Evolutionary conservation across 306 rosid genomes (phyloP).

Genomic region (Luffa aegyptiaca): DNA sequence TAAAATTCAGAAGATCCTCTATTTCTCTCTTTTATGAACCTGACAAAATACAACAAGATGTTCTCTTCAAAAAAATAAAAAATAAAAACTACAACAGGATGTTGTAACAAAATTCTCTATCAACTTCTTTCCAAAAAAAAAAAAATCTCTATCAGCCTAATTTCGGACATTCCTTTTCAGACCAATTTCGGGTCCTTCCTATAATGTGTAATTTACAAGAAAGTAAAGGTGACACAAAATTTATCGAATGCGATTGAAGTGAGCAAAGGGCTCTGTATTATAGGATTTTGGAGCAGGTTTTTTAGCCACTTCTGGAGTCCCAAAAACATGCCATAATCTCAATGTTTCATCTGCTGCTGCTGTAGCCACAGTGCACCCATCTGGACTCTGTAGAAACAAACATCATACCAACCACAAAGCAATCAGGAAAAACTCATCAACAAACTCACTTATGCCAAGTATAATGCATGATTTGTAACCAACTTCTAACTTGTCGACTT

Average conservation of each 20-base stretch:
- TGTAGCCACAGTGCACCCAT: constrained; percentile 42
- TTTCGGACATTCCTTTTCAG: too few species aligned
- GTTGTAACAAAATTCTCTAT: background rate
- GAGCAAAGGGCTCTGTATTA: constrained; percentile 32
- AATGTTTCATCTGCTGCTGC: constrained; percentile 42
- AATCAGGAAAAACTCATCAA: background rate
- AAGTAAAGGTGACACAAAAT: background rate
- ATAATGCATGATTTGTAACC: too few species aligned
- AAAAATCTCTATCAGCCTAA: background rate
- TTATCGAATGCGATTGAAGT: constrained; percentile 31
- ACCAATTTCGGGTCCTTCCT: background rate
- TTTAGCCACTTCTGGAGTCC: constrained; percentile 35
- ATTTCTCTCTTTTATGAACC: too few species aligned
- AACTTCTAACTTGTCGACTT: too few species aligned
- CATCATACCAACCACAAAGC: background rate
- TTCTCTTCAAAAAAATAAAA: too few species aligned
- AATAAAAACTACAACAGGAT: background rate
- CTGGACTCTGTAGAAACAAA: constrained; percentile 26
- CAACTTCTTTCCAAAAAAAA: background rate
- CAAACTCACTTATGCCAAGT: background rate
- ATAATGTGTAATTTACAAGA: background rate
- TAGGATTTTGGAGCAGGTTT: constrained; percentile 27
- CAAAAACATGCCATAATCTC: constrained; percentile 38
- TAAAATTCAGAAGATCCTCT: background rate
- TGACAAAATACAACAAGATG: too few species aligned